Evolutionary conservation across 2,329 filamentous ascomycete genomes (phyloP).

Genomic region (Fonsecaea monophora): DNA sequence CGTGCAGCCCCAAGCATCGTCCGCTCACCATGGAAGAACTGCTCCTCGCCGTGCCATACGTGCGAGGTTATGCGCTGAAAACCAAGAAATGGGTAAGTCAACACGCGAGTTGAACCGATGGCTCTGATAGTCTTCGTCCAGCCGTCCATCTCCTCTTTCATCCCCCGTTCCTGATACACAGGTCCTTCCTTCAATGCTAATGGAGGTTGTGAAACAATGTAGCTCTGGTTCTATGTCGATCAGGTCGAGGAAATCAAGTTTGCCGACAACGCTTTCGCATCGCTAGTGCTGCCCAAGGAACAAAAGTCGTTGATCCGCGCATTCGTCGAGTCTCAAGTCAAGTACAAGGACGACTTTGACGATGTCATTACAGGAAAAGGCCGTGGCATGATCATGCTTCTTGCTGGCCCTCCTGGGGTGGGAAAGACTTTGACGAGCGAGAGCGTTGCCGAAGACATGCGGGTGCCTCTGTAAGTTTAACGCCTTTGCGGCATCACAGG

Average conservation of each 20-base stretch:
- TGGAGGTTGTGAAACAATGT: background rate
- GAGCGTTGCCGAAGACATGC: slow-evolving; percentile 59
- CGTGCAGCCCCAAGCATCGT: slow-evolving; percentile 39
- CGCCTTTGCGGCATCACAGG: background rate
- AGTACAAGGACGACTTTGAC: slow-evolving; percentile 52
- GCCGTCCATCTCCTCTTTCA: background rate
- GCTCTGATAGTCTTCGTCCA: background rate
- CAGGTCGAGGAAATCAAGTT: slow-evolving; percentile 53
- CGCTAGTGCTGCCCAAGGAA: slow-evolving; percentile 54
- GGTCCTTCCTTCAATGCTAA: background rate
- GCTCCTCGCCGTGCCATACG: slow-evolving; percentile 50
- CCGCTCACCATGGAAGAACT: slow-evolving; percentile 45
- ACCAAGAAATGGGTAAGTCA: slow-evolving; percentile 49
- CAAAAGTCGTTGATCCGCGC: slow-evolving; percentile 58
- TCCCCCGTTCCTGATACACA: background rate
- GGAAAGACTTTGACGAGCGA: slow-evolving; percentile 63
- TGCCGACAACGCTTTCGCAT: slow-evolving; percentile 55
- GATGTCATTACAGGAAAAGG: slow-evolving; percentile 62
- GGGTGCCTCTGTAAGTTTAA: slow-evolving; percentile 50
- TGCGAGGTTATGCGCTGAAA: slow-evolving; percentile 58
- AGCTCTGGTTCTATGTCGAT: slow-evolving; percentile 49
- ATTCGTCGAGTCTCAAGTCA: slow-evolving; percentile 53
- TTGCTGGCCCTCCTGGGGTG: slow-evolving; percentile 60
- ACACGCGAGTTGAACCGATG: background rate
- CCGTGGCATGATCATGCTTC: slow-evolving; percentile 51